phyloP scores from a whole-genome alignment of 1,139 yeast genomes.

The Yamadazyma dushanensis region DNA sequence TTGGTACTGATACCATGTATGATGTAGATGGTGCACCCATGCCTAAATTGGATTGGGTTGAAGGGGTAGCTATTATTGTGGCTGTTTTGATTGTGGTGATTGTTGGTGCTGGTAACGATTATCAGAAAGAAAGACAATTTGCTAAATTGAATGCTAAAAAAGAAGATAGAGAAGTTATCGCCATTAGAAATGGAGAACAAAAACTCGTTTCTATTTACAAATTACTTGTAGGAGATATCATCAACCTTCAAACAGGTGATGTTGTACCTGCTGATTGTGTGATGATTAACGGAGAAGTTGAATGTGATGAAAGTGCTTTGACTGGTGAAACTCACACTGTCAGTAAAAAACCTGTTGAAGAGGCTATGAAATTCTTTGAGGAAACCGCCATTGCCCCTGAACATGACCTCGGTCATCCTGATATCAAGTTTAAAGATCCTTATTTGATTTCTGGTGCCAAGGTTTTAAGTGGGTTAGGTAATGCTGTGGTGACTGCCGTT shows the following conservation, averaged over 20 bases:
- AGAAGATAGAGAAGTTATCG: conserved; percentile 80
- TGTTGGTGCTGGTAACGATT: conserved; percentile 94
- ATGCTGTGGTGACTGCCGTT: conserved; percentile 84
- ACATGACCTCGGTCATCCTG: conserved; percentile 52
- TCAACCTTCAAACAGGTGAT: conserved; percentile 89
- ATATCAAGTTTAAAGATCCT: conserved; percentile 60
- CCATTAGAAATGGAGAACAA: conserved; percentile 71
- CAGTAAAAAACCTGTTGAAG: conserved; percentile 57
- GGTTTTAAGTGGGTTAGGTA: conserved; percentile 82
- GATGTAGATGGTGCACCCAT: conserved; percentile 74
- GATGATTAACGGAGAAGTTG: conserved; percentile 73
- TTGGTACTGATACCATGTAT: conserved; percentile 75
- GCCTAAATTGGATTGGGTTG: conserved; percentile 95
- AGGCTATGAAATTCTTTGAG: conserved; percentile 40
- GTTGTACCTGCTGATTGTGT: conserved; percentile 88
- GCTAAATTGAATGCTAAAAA: conserved; percentile 83
- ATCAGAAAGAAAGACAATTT: conserved; percentile 94
- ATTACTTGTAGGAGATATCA: conserved; percentile 81
- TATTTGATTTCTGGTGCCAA: conserved; percentile 90
- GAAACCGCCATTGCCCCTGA: conserved; percentile 25
- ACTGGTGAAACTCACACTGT: conserved; percentile 93
- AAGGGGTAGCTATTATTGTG: conserved; percentile 94
- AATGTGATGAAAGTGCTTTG: conserved; percentile 88
- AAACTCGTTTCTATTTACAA: conserved; percentile 71
- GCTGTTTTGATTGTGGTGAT: conserved; percentile 89